These are phyloP conservation scores for Eucalyptus coolabah DNA, from an alignment of 345 rosid genomes.

Conservation along the genomic window DNA sequence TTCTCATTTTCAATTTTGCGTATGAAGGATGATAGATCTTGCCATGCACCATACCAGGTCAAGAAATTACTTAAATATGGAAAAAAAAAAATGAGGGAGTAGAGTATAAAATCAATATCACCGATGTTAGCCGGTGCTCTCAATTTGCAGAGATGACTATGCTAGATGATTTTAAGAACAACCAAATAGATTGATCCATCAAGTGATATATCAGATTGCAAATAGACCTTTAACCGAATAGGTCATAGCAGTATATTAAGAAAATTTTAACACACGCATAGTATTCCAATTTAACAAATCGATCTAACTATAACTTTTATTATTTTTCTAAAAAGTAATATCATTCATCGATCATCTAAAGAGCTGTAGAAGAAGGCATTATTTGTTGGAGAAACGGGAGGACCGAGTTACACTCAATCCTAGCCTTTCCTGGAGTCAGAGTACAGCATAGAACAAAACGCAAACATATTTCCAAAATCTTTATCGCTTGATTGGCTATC, in stretches of 20 bases:
- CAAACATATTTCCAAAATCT: no score
- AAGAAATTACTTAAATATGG: not conserved
- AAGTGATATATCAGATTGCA: not conserved
- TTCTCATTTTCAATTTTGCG: not conserved
- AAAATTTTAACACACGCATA: not conserved
- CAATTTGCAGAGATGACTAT: not conserved
- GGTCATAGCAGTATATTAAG: not conserved
- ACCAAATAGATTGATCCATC: not conserved
- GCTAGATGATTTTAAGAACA: not conserved
- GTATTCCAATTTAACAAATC: no score
- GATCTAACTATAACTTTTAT: no score
- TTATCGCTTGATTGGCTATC: no score
- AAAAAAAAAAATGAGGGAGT: not conserved
- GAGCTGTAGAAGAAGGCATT: not conserved
- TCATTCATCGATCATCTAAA: not conserved
- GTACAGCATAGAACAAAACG: no score
- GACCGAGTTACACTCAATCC: not conserved
- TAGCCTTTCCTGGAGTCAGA: not conserved
- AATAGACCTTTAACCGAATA: not conserved
- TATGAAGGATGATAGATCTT: not conserved
- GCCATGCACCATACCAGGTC: no score
- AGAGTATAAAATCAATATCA: not conserved
- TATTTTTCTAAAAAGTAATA: no score
- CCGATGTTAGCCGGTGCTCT: not conserved
- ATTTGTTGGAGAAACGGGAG: not conserved